A percentile compares a stretch with the other conserved stretches of the same genome.
phyloP scores from a whole-genome alignment of 169 alveolate genomes.

The Amoebophrya sp. region DNA sequence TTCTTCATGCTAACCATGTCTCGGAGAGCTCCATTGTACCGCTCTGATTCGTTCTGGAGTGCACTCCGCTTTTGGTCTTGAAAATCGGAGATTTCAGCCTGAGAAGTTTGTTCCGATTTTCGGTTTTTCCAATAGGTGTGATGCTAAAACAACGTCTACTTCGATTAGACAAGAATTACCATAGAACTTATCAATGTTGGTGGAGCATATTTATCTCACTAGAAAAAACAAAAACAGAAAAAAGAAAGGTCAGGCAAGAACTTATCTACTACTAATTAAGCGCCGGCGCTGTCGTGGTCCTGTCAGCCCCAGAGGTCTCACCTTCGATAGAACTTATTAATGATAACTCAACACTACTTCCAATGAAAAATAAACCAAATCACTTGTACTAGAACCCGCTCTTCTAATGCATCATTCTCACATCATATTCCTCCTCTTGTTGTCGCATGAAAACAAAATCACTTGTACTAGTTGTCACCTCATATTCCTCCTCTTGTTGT shows the following conservation, averaged over 20 bases:
- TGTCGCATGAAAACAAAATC: no score
- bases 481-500: conserved; percentile 12
- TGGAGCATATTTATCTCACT: background rate
- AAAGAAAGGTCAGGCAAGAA: no score
- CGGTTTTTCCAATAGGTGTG: no score
- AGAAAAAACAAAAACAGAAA: background rate
- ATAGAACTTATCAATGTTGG: background rate
- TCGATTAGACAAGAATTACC: background rate
- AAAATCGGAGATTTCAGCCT: background rate
- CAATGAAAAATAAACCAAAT: no score
- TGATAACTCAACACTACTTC: no score
- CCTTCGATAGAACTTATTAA: background rate
- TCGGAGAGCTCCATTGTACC: background rate
- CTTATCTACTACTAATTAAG: no score
- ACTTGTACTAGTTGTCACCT: no score
- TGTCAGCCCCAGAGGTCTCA: no score
- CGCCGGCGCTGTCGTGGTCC: no score
- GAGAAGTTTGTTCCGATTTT: no score
- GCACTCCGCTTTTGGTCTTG: background rate
- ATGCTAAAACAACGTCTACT: no score
- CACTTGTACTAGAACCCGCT: no score
- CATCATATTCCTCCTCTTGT: conserved; percentile 10
- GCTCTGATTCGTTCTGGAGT: background rate
- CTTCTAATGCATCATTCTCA: background rate
- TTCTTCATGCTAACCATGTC: conserved; percentile 6